Percentiles rank a stretch among this genome's conserved stretches.
Evolutionary conservation across 371 early-diverging fungal genomes (phyloP).

Genomic region (Choanephora cucurbitarum): DNA sequence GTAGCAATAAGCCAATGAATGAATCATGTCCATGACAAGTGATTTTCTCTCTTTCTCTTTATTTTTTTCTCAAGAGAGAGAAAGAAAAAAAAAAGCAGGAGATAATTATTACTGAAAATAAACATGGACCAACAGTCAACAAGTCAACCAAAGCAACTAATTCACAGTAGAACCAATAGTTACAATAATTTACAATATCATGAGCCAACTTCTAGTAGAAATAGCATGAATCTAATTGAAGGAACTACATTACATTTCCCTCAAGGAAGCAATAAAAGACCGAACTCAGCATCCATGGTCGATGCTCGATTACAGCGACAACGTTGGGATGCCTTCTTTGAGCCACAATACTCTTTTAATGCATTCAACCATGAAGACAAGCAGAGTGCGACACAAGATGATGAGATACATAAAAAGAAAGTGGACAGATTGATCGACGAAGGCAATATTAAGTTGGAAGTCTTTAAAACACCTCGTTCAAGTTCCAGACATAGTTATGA

Average conservation of each 20-base stretch:
- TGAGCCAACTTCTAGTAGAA: conserved; percentile 9
- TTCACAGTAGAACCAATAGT: background rate
- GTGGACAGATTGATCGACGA: conserved; percentile 20
- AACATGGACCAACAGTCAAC: background rate
- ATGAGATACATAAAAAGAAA: conserved; percentile 13
- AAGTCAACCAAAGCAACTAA: background rate
- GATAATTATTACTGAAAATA: too few relatives aligned
- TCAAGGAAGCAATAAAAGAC: background rate
- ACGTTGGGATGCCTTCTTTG: conserved; percentile 29
- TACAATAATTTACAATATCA: background rate
- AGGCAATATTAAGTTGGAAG: conserved; percentile 4
- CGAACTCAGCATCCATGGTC: background rate
- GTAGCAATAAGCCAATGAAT: too few relatives aligned
- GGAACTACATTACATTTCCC: conserved; percentile 10
- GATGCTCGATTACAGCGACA: conserved; percentile 21
- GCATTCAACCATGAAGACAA: conserved; percentile 17
- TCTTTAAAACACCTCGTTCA: background rate
- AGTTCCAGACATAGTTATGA: conserved; percentile 10
- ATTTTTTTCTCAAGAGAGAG: too few relatives aligned
- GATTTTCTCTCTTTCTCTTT: too few relatives aligned
- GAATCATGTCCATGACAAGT: too few relatives aligned
- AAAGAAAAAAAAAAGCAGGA: too few relatives aligned
- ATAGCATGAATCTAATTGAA: conserved; percentile 27
- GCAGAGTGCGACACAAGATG: conserved; percentile 3
- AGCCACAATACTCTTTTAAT: conserved; percentile 28